A percentile compares a stretch with the other conserved stretches of the same genome.
Evolutionary conservation across 1,284 basidiomycete genomes (phyloP).

Genomic region (Irpex lacteus): DNA sequence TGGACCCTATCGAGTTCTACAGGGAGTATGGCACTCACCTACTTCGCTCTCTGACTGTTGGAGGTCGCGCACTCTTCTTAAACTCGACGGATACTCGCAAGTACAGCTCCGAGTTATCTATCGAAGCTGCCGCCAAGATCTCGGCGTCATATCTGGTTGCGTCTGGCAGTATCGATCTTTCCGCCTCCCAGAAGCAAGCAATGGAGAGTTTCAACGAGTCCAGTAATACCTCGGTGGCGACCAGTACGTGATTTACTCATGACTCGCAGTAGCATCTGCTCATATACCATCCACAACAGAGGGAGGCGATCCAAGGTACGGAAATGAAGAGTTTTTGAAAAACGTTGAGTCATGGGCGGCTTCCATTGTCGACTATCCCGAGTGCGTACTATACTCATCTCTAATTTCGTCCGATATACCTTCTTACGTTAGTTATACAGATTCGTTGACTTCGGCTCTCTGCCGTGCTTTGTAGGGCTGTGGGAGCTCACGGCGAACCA

Average conservation of each 20-base stretch:
- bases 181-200: not conserved
- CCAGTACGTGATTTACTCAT: not conserved
- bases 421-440: no score
- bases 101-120: not conserved
- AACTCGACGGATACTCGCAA: constrained; percentile 4
- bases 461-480: not conserved
- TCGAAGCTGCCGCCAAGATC: constrained; percentile 5
- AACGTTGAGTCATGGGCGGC: not conserved
- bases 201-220: constrained; percentile 9
- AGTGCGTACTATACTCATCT: not conserved
- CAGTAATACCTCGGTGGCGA: not conserved
- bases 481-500: constrained; percentile 2
- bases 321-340: constrained; percentile 6
- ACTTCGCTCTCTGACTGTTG: not conserved
- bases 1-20: constrained; percentile 3
- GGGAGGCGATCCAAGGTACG: constrained; percentile 6
- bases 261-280: not conserved
- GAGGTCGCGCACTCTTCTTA: constrained; percentile 4
- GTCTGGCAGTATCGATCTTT: not conserved
- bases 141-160: constrained; percentile 4
- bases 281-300: not conserved
- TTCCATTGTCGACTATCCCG: constrained; percentile 4
- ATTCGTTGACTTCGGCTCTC: constrained; percentile 6
- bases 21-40: constrained; percentile 7
- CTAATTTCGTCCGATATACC: no score